Base-by-base conservation (phyloP, 2,329 filamentous ascomycete species). In the Sporothrix globosa region DNA sequence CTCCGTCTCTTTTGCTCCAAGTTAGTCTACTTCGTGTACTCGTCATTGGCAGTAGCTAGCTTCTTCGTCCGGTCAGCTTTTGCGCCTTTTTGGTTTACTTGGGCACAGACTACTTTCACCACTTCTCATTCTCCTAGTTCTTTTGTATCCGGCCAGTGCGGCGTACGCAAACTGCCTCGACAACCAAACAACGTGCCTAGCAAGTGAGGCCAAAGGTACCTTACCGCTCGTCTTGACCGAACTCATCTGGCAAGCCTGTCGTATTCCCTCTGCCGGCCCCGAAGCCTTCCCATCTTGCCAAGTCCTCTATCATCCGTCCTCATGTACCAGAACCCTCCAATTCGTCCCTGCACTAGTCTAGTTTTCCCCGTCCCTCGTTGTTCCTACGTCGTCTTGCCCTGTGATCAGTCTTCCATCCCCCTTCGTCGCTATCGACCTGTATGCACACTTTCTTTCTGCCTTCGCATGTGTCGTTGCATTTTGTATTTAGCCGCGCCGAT, bases 401-500 rank as follows among this genome's bases (percentile, higher is more conserved):
- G 24, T 60, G 54, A 50, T 61, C 54, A 50, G 24, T 44, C 44
- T 50, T 50, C 24, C 27, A 34, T 44, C 61, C 61, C 44, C 44
- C 44, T 65, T 65, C 39, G 44, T 52, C 19, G 39, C 27, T 30
- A 56, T 60, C 27, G 41, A 14, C 39, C 17, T 24, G 24, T 68
- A 17, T 9, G 11, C 17, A 44, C 41, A 24, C 19, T 50, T 53
- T 52, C 46, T 50, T 27, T 24, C 44, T 27, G 54, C 34, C 67
- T 69, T 52, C 30, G 52, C 46, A 63, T 63, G 56, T 34, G 44
- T 69, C 56, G 56, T 69, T 69, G 56, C 56, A 63, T 46, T 63
- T 69, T 46, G 34, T 69, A 69, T 69, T 63, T 69, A 69, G 46
- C 68, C 46, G 56, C 56, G 46, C 39, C 56, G n/a, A 19, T 34